These are phyloP conservation scores for Arabidopsis thaliana DNA, from an alignment of 345 rosid genomes.

Conservation along the genomic window DNA sequence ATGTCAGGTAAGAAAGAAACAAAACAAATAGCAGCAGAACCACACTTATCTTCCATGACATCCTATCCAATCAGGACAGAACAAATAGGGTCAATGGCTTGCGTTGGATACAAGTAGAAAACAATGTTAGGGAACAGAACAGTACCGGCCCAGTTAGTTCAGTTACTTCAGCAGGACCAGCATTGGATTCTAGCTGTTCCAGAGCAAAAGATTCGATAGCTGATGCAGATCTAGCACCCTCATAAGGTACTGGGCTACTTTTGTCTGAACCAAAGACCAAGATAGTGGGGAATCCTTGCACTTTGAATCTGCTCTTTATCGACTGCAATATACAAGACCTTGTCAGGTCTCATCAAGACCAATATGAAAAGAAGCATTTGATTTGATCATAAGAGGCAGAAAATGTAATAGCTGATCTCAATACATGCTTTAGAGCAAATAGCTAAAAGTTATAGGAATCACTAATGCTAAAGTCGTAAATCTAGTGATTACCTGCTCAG, in stretches of 20 bases:
- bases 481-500: slow-evolving; percentile 65
- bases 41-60: slow-evolving; percentile 87
- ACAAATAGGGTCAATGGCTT: slow-evolving; percentile 11
- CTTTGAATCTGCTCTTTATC: slow-evolving; percentile 87
- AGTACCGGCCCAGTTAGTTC: slow-evolving; percentile 81
- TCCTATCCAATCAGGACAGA: slow-evolving; percentile 51
- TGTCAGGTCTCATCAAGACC: slow-evolving; percentile 24
- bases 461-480: no score
- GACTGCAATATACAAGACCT: slow-evolving; percentile 59
- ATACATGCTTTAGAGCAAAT: background rate
- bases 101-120: slow-evolving; percentile 4
- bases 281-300: slow-evolving; percentile 97
- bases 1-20: slow-evolving; percentile 94
- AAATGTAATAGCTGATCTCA: background rate
- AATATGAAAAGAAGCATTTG: slow-evolving; percentile 2
- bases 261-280: slow-evolving; percentile 92
- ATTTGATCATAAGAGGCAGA: background rate
- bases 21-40: slow-evolving; percentile 93
- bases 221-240: slow-evolving; percentile 90
- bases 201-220: slow-evolving; percentile 90
- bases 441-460: background rate
- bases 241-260: slow-evolving; percentile 76
- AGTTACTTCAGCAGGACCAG: slow-evolving; percentile 84
- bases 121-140: slow-evolving; percentile 16
- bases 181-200: slow-evolving; percentile 83